Evolutionary conservation across 352 stramenopile genomes (phyloP).

Genomic region (Pythium oligandrum): DNA sequence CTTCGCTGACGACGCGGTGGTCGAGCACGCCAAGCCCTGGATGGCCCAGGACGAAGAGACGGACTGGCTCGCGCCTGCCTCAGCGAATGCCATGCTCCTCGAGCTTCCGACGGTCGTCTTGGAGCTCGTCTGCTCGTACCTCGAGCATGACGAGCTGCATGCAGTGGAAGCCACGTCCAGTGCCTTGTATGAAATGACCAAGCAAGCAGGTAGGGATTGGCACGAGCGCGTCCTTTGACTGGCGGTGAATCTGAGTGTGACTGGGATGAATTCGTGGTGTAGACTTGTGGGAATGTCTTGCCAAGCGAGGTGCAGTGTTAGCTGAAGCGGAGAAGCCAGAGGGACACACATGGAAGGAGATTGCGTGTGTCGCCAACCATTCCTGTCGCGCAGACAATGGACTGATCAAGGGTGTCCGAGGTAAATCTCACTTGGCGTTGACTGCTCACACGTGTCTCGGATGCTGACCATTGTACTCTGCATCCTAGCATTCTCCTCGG

Average conservation of each 20-base stretch:
- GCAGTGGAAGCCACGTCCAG: conserved; percentile 36
- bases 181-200: conserved; percentile 26
- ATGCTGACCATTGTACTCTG: conserved; percentile 9
- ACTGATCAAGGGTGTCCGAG: conserved; percentile 30
- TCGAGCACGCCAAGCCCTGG: conserved; percentile 2
- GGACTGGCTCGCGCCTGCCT: background rate
- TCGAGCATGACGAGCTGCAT: conserved; percentile 55
- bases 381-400: conserved; percentile 27
- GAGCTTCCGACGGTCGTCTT: conserved; percentile 40
- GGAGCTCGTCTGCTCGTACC: conserved; percentile 43
- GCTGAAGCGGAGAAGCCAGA: conserved; percentile 8
- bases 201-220: conserved; percentile 28
- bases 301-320: conserved; percentile 18
- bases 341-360: conserved; percentile 40
- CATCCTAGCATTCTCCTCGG: conserved; percentile 19
- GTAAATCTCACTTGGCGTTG: conserved; percentile 2
- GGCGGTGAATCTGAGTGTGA: background rate
- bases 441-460: background rate
- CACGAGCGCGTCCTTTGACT: background rate
- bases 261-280: conserved; percentile 2
- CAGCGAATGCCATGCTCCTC: conserved; percentile 1
- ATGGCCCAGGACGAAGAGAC: background rate
- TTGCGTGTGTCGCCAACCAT: conserved; percentile 38
- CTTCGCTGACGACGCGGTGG: conserved; percentile 4
- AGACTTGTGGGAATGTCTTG: conserved; percentile 46